Conservation (phyloP, 2,329 filamentous ascomycete species). For the Tolypocladium endophyticum region DNA sequence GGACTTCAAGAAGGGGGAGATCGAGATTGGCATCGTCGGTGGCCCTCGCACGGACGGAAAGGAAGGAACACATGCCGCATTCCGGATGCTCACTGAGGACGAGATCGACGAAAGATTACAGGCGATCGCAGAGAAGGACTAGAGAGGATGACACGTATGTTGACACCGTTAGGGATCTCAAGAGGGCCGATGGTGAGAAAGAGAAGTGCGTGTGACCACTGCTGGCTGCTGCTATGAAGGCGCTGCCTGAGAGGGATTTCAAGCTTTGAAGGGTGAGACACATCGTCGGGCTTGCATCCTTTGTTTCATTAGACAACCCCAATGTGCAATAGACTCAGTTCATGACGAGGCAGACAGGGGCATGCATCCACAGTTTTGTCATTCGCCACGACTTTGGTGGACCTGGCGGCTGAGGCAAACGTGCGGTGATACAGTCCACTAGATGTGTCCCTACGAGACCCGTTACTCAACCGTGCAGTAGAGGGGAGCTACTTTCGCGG, state of each 20-base stretch:
- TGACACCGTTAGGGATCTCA: background rate
- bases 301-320: background rate
- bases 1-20: slow-evolving; percentile 98
- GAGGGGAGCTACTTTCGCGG: too few relatives aligned
- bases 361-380: background rate
- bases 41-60: slow-evolving; percentile 73
- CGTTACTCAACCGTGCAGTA: too few relatives aligned
- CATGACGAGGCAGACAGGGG: background rate
- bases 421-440: too few relatives aligned
- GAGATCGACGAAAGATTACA: slow-evolving; percentile 98
- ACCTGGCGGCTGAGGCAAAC: too few relatives aligned
- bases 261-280: background rate
- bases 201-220: background rate
- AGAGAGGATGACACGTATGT: slow-evolving; percentile 21
- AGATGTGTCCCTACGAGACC: too few relatives aligned
- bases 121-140: slow-evolving; percentile 98
- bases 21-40: slow-evolving; percentile 95
- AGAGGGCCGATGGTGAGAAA: background rate
- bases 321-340: slow-evolving; percentile 1
- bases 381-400: background rate
- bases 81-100: slow-evolving; percentile 86
- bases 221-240: background rate
- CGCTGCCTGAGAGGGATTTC: background rate
- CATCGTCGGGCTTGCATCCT: background rate
- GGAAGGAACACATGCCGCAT: slow-evolving; percentile 68